phyloP scores from a whole-genome alignment of 345 rosid genomes.

The Moricandia arvensis region DNA sequence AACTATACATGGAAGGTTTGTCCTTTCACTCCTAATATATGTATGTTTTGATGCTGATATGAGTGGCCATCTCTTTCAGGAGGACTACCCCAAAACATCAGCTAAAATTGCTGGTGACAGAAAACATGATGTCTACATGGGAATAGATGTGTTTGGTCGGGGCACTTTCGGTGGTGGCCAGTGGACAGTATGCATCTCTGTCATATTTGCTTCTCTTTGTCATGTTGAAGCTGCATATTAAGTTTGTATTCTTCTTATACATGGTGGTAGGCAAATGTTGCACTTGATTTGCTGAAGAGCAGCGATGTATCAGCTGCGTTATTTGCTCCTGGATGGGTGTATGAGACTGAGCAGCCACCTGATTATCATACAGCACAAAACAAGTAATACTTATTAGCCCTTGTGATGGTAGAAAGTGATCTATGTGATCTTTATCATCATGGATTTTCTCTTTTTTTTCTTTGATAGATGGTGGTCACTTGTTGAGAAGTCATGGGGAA shows the following conservation, averaged over 20 bases:
- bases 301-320: conserved; percentile 72
- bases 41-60: not conserved
- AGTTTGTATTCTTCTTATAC: not conserved
- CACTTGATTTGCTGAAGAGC: conserved; percentile 67
- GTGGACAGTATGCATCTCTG: conserved; percentile 54
- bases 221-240: not conserved
- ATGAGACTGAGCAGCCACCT: conserved; percentile 66
- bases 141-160: conserved; percentile 81
- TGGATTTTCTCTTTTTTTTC: conserved; percentile 14
- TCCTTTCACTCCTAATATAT: not conserved
- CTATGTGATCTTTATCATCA: conserved; percentile 10
- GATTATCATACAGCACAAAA: conserved; percentile 77
- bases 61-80: conserved; percentile 41
- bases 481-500: conserved; percentile 78
- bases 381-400: conserved; percentile 39
- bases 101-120: conserved; percentile 70
- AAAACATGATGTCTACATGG: conserved; percentile 77
- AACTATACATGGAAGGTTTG: conserved; percentile 75
- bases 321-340: conserved; percentile 94
- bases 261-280: conserved; percentile 58
- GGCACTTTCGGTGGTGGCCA: conserved; percentile 70
- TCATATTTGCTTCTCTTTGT: not conserved
- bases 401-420: not conserved
- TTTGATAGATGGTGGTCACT: conserved; percentile 71
- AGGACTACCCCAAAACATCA: conserved; percentile 53